phyloP scores from a whole-genome alignment of 2,329 filamentous ascomycete species.

The Alternaria infectoria region DNA sequence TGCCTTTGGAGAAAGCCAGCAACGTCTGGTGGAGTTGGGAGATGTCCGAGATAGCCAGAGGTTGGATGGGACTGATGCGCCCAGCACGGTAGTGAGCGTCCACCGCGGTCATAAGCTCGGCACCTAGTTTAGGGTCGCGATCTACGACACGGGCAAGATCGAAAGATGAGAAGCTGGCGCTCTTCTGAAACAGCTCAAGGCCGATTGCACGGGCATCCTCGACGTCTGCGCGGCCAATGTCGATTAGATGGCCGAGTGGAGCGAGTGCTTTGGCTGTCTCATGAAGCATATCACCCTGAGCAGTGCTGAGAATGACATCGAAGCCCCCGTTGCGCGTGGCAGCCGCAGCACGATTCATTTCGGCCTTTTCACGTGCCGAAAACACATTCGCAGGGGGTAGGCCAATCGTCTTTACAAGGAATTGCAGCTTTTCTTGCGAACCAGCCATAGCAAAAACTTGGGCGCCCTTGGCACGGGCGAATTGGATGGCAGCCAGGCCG shows the following conservation, averaged over 20 bases:
- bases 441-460: constrained; percentile 36
- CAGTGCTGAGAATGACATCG: constrained; percentile 39
- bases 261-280: constrained; percentile 17
- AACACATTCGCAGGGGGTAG: not conserved
- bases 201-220: constrained; percentile 6
- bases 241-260: constrained; percentile 45
- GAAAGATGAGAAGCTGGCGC: constrained; percentile 30
- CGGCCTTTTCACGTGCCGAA: constrained; percentile 11
- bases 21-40: constrained; percentile 13
- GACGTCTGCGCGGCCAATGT: constrained; percentile 27
- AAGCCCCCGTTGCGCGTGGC: constrained; percentile 34
- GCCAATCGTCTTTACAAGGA: not conserved
- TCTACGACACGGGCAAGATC: constrained; percentile 17
- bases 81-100: constrained; percentile 7
- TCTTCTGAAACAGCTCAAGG: constrained; percentile 24
- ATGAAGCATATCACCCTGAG: not conserved
- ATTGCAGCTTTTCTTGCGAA: constrained; percentile 19
- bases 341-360: not conserved
- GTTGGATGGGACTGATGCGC: constrained; percentile 1
- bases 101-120: constrained; percentile 4
- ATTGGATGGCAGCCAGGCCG: constrained; percentile 28
- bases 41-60: constrained; percentile 4
- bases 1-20: constrained; percentile 14
- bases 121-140: constrained; percentile 2
- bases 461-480: constrained; percentile 19